phyloP scores from a whole-genome alignment of 2,329 filamentous ascomycete species.

The Fusarium brevicatenulatum region DNA sequence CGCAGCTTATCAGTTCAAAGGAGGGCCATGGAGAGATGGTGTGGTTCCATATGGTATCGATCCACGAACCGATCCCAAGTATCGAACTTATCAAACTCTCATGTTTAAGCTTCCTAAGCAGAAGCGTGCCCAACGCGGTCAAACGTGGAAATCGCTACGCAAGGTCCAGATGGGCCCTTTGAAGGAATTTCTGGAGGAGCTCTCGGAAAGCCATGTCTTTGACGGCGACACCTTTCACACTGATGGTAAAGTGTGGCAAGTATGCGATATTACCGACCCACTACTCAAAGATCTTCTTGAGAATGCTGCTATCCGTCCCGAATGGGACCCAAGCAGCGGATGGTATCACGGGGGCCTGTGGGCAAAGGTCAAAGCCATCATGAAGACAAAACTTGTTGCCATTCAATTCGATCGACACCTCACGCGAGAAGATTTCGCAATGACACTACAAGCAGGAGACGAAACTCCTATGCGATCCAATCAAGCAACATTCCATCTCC shows the following conservation, averaged over 20 bases:
- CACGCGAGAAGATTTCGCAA: constrained; percentile 50
- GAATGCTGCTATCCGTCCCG: constrained; percentile 65
- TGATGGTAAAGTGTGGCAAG: constrained; percentile 93
- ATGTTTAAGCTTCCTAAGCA: constrained; percentile 79
- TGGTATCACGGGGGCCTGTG: constrained; percentile 87
- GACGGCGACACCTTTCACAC: constrained; percentile 78
- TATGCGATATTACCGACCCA: constrained; percentile 90
- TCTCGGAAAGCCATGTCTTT: constrained; percentile 76
- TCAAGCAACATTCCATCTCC: constrained; percentile 48
- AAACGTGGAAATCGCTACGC: constrained; percentile 62
- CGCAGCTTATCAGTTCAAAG: constrained; percentile 90
- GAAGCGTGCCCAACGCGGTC: constrained; percentile 57
- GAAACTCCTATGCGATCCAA: constrained; percentile 47
- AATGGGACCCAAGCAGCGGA: constrained; percentile 75
- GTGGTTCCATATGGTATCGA: constrained; percentile 88
- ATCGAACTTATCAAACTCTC: constrained; percentile 87
- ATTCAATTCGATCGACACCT: constrained; percentile 67
- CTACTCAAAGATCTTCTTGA: constrained; percentile 74
- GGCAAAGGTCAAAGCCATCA: constrained; percentile 85
- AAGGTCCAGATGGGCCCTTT: constrained; percentile 52
- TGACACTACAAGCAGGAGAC: constrained; percentile 50
- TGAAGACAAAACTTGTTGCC: constrained; percentile 84
- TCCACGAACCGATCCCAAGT: constrained; percentile 79
- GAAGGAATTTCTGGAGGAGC: constrained; percentile 52
- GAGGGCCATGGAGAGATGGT: constrained; percentile 90